Base-by-base conservation (phyloP, 2,329 filamentous ascomycete species). In the Dactylonectria macrodidyma region DNA sequence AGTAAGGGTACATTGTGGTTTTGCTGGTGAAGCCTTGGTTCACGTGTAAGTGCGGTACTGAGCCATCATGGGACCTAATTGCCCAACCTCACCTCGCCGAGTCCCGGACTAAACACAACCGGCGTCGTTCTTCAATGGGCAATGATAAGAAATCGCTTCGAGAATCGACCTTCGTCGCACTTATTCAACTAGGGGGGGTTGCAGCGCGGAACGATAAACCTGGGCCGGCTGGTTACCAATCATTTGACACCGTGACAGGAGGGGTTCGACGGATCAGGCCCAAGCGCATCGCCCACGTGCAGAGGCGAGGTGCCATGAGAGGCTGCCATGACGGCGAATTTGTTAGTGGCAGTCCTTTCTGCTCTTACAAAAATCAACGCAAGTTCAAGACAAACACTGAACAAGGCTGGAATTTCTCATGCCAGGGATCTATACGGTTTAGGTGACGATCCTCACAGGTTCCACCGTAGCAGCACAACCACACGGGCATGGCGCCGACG, bases 251-350 rank as follows among this genome's bases (percentile, higher is more conserved):
- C 73, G 72, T 75, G 72, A 62, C 38, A 46, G 16, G 19, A 36
- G 46, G 52, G 36, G 2, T n/a, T 8, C 50, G 33, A 58, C 26
- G 26, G 33, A 22, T 19, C 30, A 59, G 11, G 30, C 41, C 62
- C 60, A 66, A 41, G 33, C n/a, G 41, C 14, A 16, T 50, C 59
- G 58, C 71, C 22, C 74, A 76, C 74, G 74, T 76, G 74, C 60
- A 26, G 58, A 2, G 19, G 44, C 34, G 41, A 38, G 33, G 58
- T 47, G 65, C 30, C 48, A 50, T 63, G 44, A 71, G 52, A 71
- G 67, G 67, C 50, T 56, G 36, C 33, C 19, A 19, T 14, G 57
- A 41, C 26, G 5, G 12, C 22, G 22, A 46, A 26, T 57, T 52
- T 30, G 26, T 14, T 41, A 41, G 38, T 41, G 36, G 36, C 36